phyloP scores from a whole-genome alignment of 2,329 filamentous ascomycete species.

The Colletotrichum trifolii region DNA sequence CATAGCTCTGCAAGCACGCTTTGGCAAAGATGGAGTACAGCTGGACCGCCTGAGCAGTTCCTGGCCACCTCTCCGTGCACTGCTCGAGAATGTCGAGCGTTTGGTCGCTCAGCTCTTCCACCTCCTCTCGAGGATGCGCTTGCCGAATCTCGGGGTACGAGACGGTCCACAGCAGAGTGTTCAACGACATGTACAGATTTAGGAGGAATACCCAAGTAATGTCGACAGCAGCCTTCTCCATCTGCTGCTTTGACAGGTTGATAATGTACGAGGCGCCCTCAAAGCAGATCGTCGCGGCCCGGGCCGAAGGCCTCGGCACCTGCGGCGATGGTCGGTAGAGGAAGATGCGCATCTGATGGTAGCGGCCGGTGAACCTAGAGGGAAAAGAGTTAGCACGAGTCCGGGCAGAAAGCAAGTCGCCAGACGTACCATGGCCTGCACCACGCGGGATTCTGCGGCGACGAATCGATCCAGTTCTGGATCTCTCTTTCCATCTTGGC shows the following conservation, averaged over 20 bases:
- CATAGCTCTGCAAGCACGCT: constrained; percentile 90
- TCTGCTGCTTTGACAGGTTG: constrained; percentile 81
- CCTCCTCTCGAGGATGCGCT: constrained; percentile 77
- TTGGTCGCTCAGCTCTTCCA: constrained; percentile 78
- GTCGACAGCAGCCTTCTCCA: constrained; percentile 80
- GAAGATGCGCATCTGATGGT: constrained; percentile 89
- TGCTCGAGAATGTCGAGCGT: constrained; percentile 83
- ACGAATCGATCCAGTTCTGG: constrained; percentile 80
- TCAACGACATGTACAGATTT: constrained; percentile 89
- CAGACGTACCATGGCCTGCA: constrained; percentile 80
- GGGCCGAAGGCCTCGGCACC: constrained; percentile 82
- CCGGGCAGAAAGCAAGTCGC: background rate
- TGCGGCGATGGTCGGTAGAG: constrained; percentile 93
- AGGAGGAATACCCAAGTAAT: constrained; percentile 95
- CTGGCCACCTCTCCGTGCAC: constrained; percentile 91
- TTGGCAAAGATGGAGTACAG: constrained; percentile 88
- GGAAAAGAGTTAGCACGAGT: constrained; percentile 28
- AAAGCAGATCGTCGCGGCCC: constrained; percentile 85
- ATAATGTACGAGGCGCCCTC: constrained; percentile 87
- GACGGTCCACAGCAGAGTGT: constrained; percentile 90
- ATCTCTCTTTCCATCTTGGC: constrained; percentile 81
- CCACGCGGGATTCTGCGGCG: constrained; percentile 76
- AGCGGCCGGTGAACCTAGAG: constrained; percentile 71
- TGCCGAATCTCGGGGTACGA: constrained; percentile 87
- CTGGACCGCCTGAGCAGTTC: constrained; percentile 83